These are phyloP conservation scores for Coemansia sp. DNA, from an alignment of 192 early-diverging fungal species.

Conservation along the genomic window DNA sequence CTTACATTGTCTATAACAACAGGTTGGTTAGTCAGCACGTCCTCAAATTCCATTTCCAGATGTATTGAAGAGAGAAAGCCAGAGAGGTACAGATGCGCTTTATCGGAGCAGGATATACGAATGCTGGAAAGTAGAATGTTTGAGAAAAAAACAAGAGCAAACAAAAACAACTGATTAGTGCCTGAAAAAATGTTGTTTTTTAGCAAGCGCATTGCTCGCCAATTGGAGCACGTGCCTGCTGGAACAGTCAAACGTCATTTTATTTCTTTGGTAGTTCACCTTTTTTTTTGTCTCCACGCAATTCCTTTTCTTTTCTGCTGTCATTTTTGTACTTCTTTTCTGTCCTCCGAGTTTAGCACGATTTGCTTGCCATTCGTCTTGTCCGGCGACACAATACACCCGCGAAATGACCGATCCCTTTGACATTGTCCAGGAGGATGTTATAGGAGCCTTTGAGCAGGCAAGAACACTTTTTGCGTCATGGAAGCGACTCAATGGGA, in stretches of 20 bases:
- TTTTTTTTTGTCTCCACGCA: background rate
- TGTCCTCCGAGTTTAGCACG: background rate
- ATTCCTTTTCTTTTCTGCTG: background rate
- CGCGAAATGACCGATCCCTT: conserved; percentile 47
- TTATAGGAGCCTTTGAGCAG: conserved; percentile 49
- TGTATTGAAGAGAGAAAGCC: background rate
- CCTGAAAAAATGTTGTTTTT: too few relatives aligned
- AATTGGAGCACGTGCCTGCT: too few relatives aligned
- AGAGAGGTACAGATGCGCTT: background rate
- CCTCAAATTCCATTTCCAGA: conserved; percentile 77
- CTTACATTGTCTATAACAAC: conserved; percentile 99
- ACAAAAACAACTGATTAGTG: background rate
- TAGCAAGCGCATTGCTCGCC: too few relatives aligned
- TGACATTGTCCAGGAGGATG: conserved; percentile 54
- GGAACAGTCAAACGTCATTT: too few relatives aligned
- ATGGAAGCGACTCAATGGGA: conserved; percentile 38
- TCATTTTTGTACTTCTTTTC: background rate
- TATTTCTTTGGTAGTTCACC: too few relatives aligned
- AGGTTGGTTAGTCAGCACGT: conserved; percentile 95
- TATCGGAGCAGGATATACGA: background rate
- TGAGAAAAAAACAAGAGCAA: too few relatives aligned
- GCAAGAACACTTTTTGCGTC: conserved; percentile 46
- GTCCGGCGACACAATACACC: background rate
- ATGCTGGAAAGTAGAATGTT: background rate
- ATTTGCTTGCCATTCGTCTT: background rate